Conservation (phyloP, 257 asterid genomes). For the Nicotiana sylvestris region DNA sequence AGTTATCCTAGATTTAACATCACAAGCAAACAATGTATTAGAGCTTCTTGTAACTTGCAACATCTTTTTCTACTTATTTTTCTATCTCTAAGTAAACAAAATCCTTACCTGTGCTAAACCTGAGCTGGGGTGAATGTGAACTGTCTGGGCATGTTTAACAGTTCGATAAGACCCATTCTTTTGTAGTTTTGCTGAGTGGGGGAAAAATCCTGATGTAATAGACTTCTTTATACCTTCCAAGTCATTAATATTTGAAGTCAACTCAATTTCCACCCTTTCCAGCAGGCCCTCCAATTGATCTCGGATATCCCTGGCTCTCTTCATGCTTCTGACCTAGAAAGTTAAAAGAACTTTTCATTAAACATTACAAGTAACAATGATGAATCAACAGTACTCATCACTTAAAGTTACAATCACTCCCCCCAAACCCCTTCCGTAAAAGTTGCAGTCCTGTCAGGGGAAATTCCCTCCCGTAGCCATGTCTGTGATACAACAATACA, state of each 20-base stretch:
- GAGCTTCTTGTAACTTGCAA: neutral
- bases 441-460: neutral
- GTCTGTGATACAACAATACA: slow-evolving; percentile 1
- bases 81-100: neutral
- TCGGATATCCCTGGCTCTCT: slow-evolving; percentile 89
- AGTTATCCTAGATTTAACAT: no score
- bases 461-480: neutral
- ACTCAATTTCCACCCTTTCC: slow-evolving; percentile 89
- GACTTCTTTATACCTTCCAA: slow-evolving; percentile 68
- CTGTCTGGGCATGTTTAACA: slow-evolving; percentile 82
- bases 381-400: neutral
- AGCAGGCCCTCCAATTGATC: slow-evolving; percentile 88
- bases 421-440: neutral
- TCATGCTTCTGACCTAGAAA: slow-evolving; percentile 88
- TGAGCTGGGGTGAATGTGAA: slow-evolving; percentile 87
- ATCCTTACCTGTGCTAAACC: slow-evolving; percentile 66
- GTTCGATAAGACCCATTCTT: slow-evolving; percentile 83
- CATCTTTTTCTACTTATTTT: neutral
- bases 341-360: slow-evolving; percentile 5
- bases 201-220: slow-evolving; percentile 78
- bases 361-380: slow-evolving; percentile 4
- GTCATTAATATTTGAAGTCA: slow-evolving; percentile 54
- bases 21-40: no score
- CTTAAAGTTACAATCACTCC: neutral
- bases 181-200: slow-evolving; percentile 78